Base-by-base conservation (phyloP, 495 filamentous ascomycete species). In the Hyaloscypha variabilis region DNA sequence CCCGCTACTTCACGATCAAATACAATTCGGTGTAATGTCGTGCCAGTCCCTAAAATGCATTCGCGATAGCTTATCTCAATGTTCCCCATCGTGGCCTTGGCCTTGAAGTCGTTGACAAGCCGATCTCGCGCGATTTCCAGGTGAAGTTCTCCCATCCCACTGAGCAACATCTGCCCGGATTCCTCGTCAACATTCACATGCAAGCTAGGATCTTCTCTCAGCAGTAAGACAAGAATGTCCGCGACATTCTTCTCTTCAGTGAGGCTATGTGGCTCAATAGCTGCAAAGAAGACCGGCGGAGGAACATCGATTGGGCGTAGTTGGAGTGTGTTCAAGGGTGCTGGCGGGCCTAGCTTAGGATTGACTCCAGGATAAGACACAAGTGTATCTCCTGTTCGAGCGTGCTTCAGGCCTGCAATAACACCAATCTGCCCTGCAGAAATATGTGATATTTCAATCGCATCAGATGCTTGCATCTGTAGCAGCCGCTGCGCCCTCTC, bases 101-200 rank as follows among this genome's bases (percentile, higher is more conserved):
- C 92, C 72, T 94, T 97, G 76, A 97, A 88, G 67, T 97, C 92
- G 39, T 90, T 89, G 59, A 94, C 83, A 8, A 99, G 86, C 24
- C 94, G 84, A 76, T 98, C 92, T 29, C 89, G 82, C 3, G 96
- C 93, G 39, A 99, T 95, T 68, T 99, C 96, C 3, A 99, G 86
- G 74, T 99, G 96, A n/a, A 99, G 85, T 60, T 97, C 92, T 3
- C 96, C 96, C 96, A 99, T 99, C 13, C 96, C 96, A 42, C 91
- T 92, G 1, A 99, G 81, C 10, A 96, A 88, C 21, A 93, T 97
- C 68, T 97, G 94, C 1, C 94, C 95, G 0, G 92, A 93, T 72
- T 97, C 96, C 68, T 94, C 89, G 71, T 98, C 92, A 24, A 90
- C 78, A 54, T 79, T 89, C 72, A 97, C 87, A 26, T 94, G 86